Conservation (phyloP, 225 moss, liverwort and hornwort genomes). For the Bryoerythrophyllum caledonicum region DNA sequence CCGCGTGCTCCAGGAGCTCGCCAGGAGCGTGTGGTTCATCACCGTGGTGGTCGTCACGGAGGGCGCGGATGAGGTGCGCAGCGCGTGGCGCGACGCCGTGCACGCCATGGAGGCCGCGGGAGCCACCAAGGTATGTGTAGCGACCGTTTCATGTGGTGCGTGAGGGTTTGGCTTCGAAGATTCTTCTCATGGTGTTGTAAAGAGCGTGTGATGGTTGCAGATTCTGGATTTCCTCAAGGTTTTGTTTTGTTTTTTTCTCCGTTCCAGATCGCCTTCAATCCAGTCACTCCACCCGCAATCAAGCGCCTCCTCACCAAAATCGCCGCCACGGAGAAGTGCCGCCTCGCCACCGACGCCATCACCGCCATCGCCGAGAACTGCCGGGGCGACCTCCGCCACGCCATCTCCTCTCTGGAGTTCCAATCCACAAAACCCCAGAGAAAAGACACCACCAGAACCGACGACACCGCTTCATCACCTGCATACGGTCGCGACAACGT, state of each 20-base stretch:
- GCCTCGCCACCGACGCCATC: slow-evolving; percentile 48
- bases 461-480: slow-evolving; percentile 28
- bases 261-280: slow-evolving; percentile 86
- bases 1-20: slow-evolving; percentile 44
- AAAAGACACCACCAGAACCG: too few species aligned
- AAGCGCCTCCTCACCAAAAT: slow-evolving; percentile 75
- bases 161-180: too few species aligned
- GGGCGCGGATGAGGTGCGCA: slow-evolving; percentile 47
- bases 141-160: too few species aligned
- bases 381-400: slow-evolving; percentile 87
- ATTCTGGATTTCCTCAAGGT: too few species aligned
- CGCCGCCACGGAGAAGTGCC: slow-evolving; percentile 57
- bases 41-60: slow-evolving; percentile 79
- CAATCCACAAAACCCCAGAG: slow-evolving; percentile 34
- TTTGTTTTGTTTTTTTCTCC: too few species aligned
- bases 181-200: too few species aligned
- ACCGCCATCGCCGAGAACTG: slow-evolving; percentile 75
- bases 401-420: slow-evolving; percentile 82
- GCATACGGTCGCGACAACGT: slow-evolving; percentile 66
- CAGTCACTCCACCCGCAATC: slow-evolving; percentile 68
- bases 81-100: slow-evolving; percentile 52
- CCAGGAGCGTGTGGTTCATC: slow-evolving; percentile 59
- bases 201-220: too few species aligned
- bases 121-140: slow-evolving; percentile 61
- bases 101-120: slow-evolving; percentile 73